phyloP scores from a whole-genome alignment of 2,329 filamentous ascomycete genomes.

The Sordariomycetes sp. region DNA sequence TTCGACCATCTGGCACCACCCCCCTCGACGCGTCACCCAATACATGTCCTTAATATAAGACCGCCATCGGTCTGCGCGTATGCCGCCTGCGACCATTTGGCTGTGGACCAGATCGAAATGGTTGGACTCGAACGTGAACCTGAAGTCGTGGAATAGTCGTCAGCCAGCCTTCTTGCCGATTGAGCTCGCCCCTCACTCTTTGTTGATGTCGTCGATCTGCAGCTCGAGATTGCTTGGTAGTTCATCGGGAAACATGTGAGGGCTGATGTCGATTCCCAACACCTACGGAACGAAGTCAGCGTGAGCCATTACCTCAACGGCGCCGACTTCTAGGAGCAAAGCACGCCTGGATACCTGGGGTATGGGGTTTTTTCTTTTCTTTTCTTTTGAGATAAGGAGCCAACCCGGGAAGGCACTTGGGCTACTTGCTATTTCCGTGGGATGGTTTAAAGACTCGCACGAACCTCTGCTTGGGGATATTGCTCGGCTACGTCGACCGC shows the following conservation, averaged over 20 bases:
- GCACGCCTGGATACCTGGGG: neutral
- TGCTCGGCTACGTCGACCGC: conserved; percentile 57
- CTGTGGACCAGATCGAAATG: conserved; percentile 82
- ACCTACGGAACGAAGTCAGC: conserved; percentile 39
- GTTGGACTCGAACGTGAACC: conserved; percentile 59
- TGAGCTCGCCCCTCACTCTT: conserved; percentile 31
- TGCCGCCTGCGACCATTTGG: conserved; percentile 60
- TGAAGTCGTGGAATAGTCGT: conserved; percentile 13
- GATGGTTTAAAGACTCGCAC: too few species aligned
- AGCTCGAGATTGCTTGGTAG: conserved; percentile 58
- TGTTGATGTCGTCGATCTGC: conserved; percentile 65
- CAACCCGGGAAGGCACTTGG: too few species aligned
- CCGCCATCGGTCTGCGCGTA: conserved; percentile 64
- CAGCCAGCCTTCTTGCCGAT: neutral
- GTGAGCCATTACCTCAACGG: neutral
- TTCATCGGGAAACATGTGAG: conserved; percentile 58
- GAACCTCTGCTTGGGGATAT: conserved; percentile 56
- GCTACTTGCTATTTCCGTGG: too few species aligned
- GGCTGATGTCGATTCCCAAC: conserved; percentile 62
- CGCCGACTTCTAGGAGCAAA: neutral
- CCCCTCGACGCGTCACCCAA: conserved; percentile 60
- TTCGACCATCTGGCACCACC: conserved; percentile 87
- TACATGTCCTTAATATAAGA: conserved; percentile 70
- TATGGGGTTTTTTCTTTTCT: neutral
- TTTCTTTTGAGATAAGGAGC: neutral